Conservation (phyloP, 164 flowering plant species). For the Annona squamosa region DNA sequence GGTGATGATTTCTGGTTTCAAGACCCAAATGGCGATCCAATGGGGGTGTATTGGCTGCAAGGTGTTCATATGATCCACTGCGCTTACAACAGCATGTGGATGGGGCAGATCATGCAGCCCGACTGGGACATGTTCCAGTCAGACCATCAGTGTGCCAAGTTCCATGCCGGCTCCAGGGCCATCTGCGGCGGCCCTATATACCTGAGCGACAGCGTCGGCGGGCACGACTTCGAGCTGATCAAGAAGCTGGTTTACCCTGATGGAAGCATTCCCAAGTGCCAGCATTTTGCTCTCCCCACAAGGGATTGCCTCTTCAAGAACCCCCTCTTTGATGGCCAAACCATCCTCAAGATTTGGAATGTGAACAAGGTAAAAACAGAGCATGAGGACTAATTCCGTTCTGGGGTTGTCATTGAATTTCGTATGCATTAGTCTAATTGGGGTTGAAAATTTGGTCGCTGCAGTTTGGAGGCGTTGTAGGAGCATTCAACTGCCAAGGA, state of each 20-base stretch:
- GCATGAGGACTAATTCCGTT: neutral
- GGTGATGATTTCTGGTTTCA: conserved; percentile 98
- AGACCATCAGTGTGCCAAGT: conserved; percentile 67
- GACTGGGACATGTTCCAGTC: conserved; percentile 99
- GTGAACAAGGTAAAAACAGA: conserved; percentile 50
- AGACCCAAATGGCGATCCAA: conserved; percentile 89
- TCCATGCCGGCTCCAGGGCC: conserved; percentile 81
- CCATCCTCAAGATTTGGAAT: conserved; percentile 85
- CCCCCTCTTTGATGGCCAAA: conserved; percentile 62
- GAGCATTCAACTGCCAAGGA: conserved; percentile 94
- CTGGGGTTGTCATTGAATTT: neutral
- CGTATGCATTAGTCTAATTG: neutral
- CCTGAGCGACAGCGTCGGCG: conserved; percentile 67
- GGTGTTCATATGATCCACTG: conserved; percentile 93
- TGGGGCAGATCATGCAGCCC: conserved; percentile 81
- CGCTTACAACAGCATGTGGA: conserved; percentile 91
- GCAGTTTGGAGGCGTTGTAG: conserved; percentile 84
- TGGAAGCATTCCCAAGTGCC: conserved; percentile 77
- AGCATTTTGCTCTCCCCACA: conserved; percentile 71
- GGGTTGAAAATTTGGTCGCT: neutral
- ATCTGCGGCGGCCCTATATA: conserved; percentile 86
- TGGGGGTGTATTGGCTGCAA: conserved; percentile 87
- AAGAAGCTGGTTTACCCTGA: conserved; percentile 71
- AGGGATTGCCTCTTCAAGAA: conserved; percentile 81
- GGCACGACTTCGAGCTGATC: conserved; percentile 66